These are phyloP conservation scores for Pseudotsuga menziesii DNA, from an alignment of 75 land plant species.

Conservation along the genomic window DNA sequence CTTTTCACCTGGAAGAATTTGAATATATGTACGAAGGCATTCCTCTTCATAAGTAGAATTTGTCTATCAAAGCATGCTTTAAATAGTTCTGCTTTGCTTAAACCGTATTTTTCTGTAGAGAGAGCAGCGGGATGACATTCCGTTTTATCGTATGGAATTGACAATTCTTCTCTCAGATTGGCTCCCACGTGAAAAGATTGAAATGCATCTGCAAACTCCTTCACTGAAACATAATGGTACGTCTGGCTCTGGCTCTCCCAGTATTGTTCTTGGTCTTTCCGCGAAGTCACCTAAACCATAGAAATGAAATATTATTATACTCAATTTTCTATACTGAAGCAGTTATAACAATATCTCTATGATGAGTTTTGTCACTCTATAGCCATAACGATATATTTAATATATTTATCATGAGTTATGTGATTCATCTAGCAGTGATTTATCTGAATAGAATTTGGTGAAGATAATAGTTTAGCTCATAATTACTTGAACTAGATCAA, in stretches of 20 bases:
- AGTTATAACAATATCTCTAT: no score
- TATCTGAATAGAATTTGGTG: no score
- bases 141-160: conserved; percentile 47
- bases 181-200: conserved; percentile 42
- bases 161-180: conserved; percentile 33
- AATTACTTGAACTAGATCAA: no score
- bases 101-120: conserved; percentile 44
- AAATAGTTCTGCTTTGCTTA: conserved; percentile 50
- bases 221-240: conserved; percentile 64
- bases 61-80: conserved; percentile 63
- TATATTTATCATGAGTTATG: no score
- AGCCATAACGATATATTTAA: no score
- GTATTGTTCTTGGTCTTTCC: conserved; percentile 93
- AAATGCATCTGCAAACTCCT: conserved; percentile 63
- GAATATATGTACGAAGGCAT: conserved; percentile 66
- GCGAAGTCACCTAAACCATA: conserved; percentile 69
- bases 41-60: conserved; percentile 62
- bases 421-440: no score
- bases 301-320: no score
- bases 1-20: conserved; percentile 42
- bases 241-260: conserved; percentile 51
- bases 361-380: no score
- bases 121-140: conserved; percentile 72
- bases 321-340: no score
- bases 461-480: no score